Base-by-base conservation (phyloP, 768 basidiomycete genomes). In the Tricholoma matsutake region DNA sequence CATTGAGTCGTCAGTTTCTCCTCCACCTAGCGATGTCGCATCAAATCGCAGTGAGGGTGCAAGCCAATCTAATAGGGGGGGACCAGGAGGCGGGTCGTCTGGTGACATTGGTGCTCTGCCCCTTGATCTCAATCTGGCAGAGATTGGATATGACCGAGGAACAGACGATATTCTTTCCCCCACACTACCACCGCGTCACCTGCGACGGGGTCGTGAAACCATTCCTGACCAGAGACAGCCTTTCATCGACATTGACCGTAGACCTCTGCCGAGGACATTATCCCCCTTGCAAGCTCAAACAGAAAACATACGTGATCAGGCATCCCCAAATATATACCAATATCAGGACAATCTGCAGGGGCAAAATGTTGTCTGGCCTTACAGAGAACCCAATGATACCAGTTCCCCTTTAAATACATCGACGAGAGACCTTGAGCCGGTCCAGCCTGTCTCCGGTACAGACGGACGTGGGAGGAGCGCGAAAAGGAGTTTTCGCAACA, bases 91-190 rank as follows among this genome's bases (percentile, higher is more conserved):
- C 14, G 67, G 75, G n/a, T 73, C 78, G 0, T 75, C 79, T 41
- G 71, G 77, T 56, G 76, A 76, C 64, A 79, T 80, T 61, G 86
- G 87, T 45, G 81, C 83, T 16, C 72, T 86, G 69, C 91, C 88
- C 14, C 89, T 88, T 22, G 90, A 91, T 66, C 79, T 89, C 55
- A 81, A 87, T 64, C 90, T 81, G 63, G 88, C 89, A 5, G 91
- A 92, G 69, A 87, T 90, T 61, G 89, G 88, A 2, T 89, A 90
- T 67, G 88, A 88, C 3, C 80, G 87, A 29, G 88, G 87, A 5
- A 74, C 80, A 18, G 68, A 73, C 57, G 66, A 61, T 13, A 49
- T 68, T 25, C 61, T 65, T 45, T 60, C 64, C 16, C 58, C 69
- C 31, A 51, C 60, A 28, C 29, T 54, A 43, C 35, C 59, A 34